A percentile compares a stretch with the other conserved stretches of the same genome.
Evolutionary conservation across 345 rosid species (phyloP).

Genomic region (Heritiera fomes): DNA sequence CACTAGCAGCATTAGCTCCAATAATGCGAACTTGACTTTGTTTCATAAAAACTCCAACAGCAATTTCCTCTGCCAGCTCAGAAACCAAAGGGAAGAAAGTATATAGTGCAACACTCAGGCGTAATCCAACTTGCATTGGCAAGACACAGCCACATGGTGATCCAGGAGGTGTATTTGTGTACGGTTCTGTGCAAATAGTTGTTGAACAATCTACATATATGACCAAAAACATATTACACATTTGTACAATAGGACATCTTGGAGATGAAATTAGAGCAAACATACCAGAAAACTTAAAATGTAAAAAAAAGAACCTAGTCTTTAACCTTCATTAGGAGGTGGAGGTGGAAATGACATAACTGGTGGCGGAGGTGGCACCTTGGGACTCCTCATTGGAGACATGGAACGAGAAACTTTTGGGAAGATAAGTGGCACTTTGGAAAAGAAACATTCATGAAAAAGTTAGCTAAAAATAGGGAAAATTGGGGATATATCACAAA

Average conservation of each 20-base stretch:
- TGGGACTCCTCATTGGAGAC: conserved; percentile 53
- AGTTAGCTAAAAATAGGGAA: conserved; percentile 25
- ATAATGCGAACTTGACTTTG: conserved; percentile 94
- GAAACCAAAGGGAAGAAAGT: conserved; percentile 95
- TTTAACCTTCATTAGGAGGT: conserved; percentile 85
- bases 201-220: conserved; percentile 68
- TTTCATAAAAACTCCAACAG: conserved; percentile 86
- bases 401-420: conserved; percentile 45
- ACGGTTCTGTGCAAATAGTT: conserved; percentile 72
- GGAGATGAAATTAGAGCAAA: conserved; percentile 17
- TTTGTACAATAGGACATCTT: not conserved
- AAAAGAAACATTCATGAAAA: conserved; percentile 44
- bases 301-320: not conserved
- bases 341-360: conserved; percentile 82
- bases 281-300: conserved; percentile 8
- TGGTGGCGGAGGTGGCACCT: conserved; percentile 54
- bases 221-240: conserved; percentile 26
- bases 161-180: conserved; percentile 89
- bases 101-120: conserved; percentile 73
- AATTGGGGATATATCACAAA: not conserved
- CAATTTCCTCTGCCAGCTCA: conserved; percentile 75
- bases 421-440: conserved; percentile 41
- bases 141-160: conserved; percentile 94
- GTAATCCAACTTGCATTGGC: conserved; percentile 91
- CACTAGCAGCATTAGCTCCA: conserved; percentile 90